Evolutionary conservation across 2,329 filamentous ascomycete genomes (phyloP), one percentile per base, ranked within the genome.

Genomic region (Curvularia eragrostidis): DNA sequence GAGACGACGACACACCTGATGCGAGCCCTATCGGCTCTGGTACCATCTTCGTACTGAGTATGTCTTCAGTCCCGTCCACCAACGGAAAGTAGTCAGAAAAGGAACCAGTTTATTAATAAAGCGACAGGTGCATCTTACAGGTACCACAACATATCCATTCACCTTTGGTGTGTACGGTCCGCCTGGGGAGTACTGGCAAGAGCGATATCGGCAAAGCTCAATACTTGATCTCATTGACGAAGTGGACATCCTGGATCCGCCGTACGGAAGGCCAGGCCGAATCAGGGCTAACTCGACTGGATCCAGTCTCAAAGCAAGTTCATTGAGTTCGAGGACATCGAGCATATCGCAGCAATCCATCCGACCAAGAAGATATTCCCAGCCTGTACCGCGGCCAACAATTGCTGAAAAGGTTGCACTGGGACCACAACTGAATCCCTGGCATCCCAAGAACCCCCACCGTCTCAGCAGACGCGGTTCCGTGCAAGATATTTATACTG

Each of bases 71-170:
- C 3, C 13, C 18, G n/a, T n/a, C n/a, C n/a, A n/a, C n/a, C n/a
- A n/a, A n/a, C n/a, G n/a, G n/a, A n/a, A n/a, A n/a, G 21, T 7
- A 5, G 15, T 8, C 24, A 48, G 23, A n/a, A 24, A 12, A 19
- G 15, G 23, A 2, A 48, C 15, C 5, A 42, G 9, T 13, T 18
- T 24, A n/a, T 23, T 49, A 24, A 49, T 9, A 18, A n/a, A 28
- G 15, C 9, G 5, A 30, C 23, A 49, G 34, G 39, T 52, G 21
- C 24, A 23, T 48, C 39, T 30, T 21, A 24, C 34, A 50, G 55
- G 56, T 58, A 44, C 36, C 59, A 65, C 34, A 50, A 62, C 63
- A 61, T 57, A 62, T 52, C 34, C 57, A 12, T 47, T 58, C 18
- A 50, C 46, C 32, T 63, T 58, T 39, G 59, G 41, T 26, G 36